phyloP scores from a whole-genome alignment of 495 filamentous ascomycete genomes.

The Penicillium nucicola region DNA sequence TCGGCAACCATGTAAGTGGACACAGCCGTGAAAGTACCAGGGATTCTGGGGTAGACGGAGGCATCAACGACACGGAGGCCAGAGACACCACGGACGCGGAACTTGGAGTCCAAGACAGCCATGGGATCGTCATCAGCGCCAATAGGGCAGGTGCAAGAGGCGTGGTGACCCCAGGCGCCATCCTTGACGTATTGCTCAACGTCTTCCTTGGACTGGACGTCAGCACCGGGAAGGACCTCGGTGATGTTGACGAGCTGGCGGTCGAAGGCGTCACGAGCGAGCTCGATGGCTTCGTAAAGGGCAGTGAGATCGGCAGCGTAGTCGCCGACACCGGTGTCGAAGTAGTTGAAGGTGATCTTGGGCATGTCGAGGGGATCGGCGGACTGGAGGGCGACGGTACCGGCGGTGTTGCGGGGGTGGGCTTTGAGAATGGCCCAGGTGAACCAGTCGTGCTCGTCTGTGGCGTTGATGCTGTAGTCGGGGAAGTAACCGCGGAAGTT shows the following conservation, averaged over 20 bases:
- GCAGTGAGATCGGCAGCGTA: constrained; percentile 43
- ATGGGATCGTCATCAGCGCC: constrained; percentile 52
- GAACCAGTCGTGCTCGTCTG: constrained; percentile 30
- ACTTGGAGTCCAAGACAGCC: constrained; percentile 57
- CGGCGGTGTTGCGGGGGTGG: constrained; percentile 50
- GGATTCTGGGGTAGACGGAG: constrained; percentile 53
- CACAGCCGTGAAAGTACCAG: constrained; percentile 55
- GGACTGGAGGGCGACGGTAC: constrained; percentile 47
- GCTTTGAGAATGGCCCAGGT: constrained; percentile 54
- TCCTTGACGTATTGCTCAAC: constrained; percentile 50
- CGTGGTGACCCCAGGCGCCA: constrained; percentile 58
- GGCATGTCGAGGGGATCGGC: constrained; percentile 53
- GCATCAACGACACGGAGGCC: constrained; percentile 62
- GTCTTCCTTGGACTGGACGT: constrained; percentile 34
- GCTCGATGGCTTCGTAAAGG: constrained; percentile 42
- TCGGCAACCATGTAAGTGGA: constrained; percentile 61
- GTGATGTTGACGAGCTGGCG: constrained; percentile 26
- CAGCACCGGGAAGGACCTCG: constrained; percentile 46
- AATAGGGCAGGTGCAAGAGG: constrained; percentile 56
- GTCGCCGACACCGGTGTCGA: constrained; percentile 37
- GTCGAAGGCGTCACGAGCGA: constrained; percentile 39
- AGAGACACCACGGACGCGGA: constrained; percentile 52
- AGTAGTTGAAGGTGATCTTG: constrained; percentile 57
- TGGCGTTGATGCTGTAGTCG: constrained; percentile 30
- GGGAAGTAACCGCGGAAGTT: constrained; percentile 25